Conservation (phyloP, 1,139 yeast genomes). For the Candida tunisiensis region DNA sequence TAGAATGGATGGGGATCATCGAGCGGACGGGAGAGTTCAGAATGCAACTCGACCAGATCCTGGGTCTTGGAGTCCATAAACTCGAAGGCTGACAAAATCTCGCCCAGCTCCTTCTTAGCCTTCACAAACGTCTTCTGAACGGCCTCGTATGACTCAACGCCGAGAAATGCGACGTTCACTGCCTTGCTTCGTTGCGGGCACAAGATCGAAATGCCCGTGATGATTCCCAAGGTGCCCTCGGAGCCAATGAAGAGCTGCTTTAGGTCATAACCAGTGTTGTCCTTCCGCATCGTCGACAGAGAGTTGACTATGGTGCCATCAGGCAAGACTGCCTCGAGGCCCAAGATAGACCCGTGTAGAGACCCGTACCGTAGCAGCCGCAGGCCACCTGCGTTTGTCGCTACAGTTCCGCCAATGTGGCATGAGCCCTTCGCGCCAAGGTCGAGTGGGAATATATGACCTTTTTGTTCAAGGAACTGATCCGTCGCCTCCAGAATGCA, state of each 20-base stretch:
- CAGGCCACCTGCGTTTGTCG: slow-evolving; percentile 94
- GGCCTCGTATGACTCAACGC: slow-evolving; percentile 61
- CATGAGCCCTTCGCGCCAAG: slow-evolving; percentile 97
- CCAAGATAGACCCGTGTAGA: slow-evolving; percentile 81
- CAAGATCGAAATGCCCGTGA: slow-evolving; percentile 78
- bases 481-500: slow-evolving; percentile 80
- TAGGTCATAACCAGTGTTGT: slow-evolving; percentile 86
- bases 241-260: slow-evolving; percentile 87
- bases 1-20: slow-evolving; percentile 71
- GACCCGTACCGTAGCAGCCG: slow-evolving; percentile 82
- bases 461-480: slow-evolving; percentile 56
- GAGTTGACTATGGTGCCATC: slow-evolving; percentile 75
- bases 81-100: slow-evolving; percentile 84
- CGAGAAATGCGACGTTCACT: slow-evolving; percentile 78
- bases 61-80: slow-evolving; percentile 81
- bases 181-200: slow-evolving; percentile 89
- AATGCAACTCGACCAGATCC: slow-evolving; percentile 36
- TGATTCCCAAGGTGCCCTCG: slow-evolving; percentile 82
- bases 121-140: slow-evolving; percentile 70
- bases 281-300: slow-evolving; percentile 72
- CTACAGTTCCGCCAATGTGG: slow-evolving; percentile 89
- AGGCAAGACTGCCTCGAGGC: slow-evolving; percentile 81
- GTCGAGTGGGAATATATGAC: slow-evolving; percentile 86
- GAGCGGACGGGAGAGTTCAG: slow-evolving; percentile 48
- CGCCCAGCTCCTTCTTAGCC: slow-evolving; percentile 67